Conservation (phyloP, 768 basidiomycete species). For the Kwoniella sp. region DNA sequence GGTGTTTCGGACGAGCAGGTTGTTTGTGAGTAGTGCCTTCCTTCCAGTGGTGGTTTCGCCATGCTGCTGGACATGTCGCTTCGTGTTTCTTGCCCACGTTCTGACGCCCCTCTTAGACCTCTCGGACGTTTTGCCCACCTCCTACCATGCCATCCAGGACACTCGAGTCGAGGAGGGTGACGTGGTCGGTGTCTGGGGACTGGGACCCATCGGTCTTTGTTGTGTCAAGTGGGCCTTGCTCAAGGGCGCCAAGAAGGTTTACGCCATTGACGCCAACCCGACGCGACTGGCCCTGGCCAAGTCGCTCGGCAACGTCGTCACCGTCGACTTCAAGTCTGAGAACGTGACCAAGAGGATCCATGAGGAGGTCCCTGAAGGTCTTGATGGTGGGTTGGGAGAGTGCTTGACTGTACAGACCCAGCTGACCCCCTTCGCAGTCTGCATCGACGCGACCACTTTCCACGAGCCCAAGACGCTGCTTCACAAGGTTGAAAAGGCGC, state of each 20-base stretch:
- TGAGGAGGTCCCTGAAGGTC: conserved; percentile 53
- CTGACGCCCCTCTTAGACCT: conserved; percentile 35
- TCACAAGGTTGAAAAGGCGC: conserved; percentile 65
- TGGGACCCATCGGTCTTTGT: conserved; percentile 61
- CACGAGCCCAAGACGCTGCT: conserved; percentile 64
- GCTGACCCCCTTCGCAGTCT: conserved; percentile 10
- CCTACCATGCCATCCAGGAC: conserved; percentile 69
- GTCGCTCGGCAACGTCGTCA: conserved; percentile 55
- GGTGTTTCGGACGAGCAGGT: conserved; percentile 58
- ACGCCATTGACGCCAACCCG: conserved; percentile 64
- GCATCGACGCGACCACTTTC: conserved; percentile 55
- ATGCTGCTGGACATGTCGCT: background rate
- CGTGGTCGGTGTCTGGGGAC: conserved; percentile 66
- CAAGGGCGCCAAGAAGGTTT: conserved; percentile 67
- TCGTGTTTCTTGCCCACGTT: background rate
- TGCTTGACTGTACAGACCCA: background rate
- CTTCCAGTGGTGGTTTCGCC: background rate
- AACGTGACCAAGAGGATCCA: conserved; percentile 61
- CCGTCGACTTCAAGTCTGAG: conserved; percentile 60
- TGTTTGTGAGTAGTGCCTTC: conserved; percentile 58
- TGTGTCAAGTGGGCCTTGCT: conserved; percentile 59
- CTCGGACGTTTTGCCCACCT: conserved; percentile 60
- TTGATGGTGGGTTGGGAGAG: conserved; percentile 61
- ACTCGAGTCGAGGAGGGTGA: conserved; percentile 70
- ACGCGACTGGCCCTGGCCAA: conserved; percentile 56